Percentiles rank a stretch among this genome's conserved stretches.
These are phyloP conservation scores for Dianthus caryophyllus DNA, from an alignment of 148 eudicot genomes.

Conservation along the genomic window DNA sequence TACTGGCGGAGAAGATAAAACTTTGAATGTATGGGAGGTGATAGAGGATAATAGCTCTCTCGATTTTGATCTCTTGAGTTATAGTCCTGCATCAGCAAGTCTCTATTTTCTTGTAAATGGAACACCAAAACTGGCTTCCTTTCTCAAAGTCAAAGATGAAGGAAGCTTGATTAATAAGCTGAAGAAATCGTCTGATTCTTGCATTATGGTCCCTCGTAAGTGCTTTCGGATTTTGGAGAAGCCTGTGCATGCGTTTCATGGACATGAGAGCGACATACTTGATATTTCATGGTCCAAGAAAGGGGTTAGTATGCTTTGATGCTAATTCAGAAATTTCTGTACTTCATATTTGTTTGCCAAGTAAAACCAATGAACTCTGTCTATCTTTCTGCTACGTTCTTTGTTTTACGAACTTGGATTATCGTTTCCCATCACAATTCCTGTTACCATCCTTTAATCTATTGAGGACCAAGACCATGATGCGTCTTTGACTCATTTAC, in stretches of 20 bases:
- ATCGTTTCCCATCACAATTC: not conserved
- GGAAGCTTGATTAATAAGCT: slow-evolving; percentile 32
- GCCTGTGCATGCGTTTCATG: slow-evolving; percentile 67
- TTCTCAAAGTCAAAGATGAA: slow-evolving; percentile 41
- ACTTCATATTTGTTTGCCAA: not conserved
- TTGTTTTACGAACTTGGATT: not conserved
- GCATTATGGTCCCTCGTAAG: slow-evolving; percentile 73
- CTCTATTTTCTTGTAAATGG: slow-evolving; percentile 52
- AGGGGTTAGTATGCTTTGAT: slow-evolving; percentile 49
- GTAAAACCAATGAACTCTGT: not conserved
- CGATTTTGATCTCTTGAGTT: slow-evolving; percentile 29
- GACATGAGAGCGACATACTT: slow-evolving; percentile 69
- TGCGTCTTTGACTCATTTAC: not conserved
- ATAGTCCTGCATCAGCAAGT: slow-evolving; percentile 43
- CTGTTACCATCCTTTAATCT: not conserved
- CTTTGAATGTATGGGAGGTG: slow-evolving; percentile 72
- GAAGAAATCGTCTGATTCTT: slow-evolving; percentile 47
- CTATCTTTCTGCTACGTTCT: not conserved
- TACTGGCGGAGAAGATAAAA: slow-evolving; percentile 76
- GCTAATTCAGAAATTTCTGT: not conserved
- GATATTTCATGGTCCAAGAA: slow-evolving; percentile 78
- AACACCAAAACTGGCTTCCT: slow-evolving; percentile 44
- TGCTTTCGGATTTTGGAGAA: slow-evolving; percentile 60
- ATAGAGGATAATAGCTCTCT: slow-evolving; percentile 45
- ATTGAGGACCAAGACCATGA: not conserved